Conservation (phyloP, 2,329 filamentous ascomycete species). For the Didymella keratinophila region DNA sequence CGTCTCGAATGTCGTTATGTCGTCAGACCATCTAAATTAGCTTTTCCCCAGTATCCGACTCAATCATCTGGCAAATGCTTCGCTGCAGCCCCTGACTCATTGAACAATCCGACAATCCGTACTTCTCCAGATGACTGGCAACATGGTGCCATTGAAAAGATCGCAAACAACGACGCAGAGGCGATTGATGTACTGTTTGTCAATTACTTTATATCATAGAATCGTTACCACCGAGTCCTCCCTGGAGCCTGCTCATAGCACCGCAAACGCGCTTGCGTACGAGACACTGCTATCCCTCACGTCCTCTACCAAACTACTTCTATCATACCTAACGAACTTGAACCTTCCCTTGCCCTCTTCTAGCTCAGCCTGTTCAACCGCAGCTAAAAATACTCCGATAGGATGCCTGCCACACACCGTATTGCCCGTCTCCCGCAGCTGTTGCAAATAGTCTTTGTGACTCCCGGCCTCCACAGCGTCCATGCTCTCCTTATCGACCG, state of each 20-base stretch:
- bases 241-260: constrained; percentile 47
- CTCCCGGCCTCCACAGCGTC: constrained; percentile 80
- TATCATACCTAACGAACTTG: constrained; percentile 83
- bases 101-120: too few species aligned
- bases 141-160: too few species aligned
- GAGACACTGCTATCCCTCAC: constrained; percentile 85
- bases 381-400: constrained; percentile 91
- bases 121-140: too few species aligned
- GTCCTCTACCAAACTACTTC: constrained; percentile 76
- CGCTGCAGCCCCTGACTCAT: too few species aligned
- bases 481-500: constrained; percentile 83
- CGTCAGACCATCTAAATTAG: too few species aligned
- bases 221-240: neutral
- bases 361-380: constrained; percentile 67
- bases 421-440: constrained; percentile 77
- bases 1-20: too few species aligned
- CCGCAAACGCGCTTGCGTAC: constrained; percentile 91
- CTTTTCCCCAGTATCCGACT: too few species aligned
- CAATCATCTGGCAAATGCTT: too few species aligned
- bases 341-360: constrained; percentile 69
- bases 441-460: constrained; percentile 73
- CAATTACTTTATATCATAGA: neutral
- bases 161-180: too few species aligned
- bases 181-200: too few species aligned
- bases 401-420: constrained; percentile 95